Conservation (phyloP, 2,329 filamentous ascomycete species). For the Verticillium nonalfalfae region DNA sequence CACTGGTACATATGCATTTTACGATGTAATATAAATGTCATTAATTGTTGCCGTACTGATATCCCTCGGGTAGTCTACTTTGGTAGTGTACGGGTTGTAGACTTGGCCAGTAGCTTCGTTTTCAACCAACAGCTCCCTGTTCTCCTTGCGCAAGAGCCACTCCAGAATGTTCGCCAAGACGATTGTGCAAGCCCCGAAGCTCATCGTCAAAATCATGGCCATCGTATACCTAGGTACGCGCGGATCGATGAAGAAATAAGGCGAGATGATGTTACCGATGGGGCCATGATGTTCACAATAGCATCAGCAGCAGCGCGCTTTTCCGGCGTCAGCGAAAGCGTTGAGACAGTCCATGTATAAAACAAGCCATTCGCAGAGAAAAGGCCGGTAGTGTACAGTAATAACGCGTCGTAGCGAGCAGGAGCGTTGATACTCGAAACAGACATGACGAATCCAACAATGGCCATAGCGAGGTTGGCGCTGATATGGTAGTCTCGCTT, state of each 20-base stretch:
- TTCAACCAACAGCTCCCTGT: background rate
- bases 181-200: constrained; percentile 1
- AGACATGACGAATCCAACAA: constrained; percentile 52
- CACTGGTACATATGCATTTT: too few species aligned
- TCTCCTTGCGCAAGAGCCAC: background rate
- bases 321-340: constrained; percentile 25
- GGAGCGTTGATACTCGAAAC: constrained; percentile 46
- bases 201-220: constrained; percentile 17
- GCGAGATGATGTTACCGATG: constrained; percentile 28
- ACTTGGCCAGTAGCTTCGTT: background rate
- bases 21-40: too few species aligned
- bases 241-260: constrained; percentile 26
- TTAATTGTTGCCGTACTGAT: background rate
- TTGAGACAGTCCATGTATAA: constrained; percentile 24
- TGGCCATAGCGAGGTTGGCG: constrained; percentile 45
- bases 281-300: constrained; percentile 28
- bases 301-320: constrained; percentile 25
- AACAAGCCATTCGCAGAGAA: constrained; percentile 26
- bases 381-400: constrained; percentile 22
- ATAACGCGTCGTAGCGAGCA: constrained; percentile 47
- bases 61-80: background rate
- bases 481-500: constrained; percentile 56
- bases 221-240: constrained; percentile 19
- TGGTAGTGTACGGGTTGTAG: background rate
- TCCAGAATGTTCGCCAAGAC: background rate